Evolutionary conservation across 2,329 filamentous ascomycete species (phyloP), one percentile per base, ranked within the genome.

Genomic region (Botrytis hyacinthi): DNA sequence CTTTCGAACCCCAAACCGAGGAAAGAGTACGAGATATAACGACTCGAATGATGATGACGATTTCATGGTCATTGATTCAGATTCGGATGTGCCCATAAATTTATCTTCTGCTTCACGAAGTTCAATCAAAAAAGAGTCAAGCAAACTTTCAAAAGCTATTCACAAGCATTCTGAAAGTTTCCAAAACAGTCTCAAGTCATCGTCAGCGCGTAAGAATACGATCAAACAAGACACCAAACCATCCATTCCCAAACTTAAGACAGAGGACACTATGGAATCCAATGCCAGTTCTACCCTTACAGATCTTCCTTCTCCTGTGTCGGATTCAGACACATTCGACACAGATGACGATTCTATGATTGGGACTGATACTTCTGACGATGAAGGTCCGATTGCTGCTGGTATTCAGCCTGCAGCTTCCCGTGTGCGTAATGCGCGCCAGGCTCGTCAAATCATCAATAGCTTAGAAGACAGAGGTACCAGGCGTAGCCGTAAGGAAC

Each of bases 401-500:
- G 32, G 1, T 9, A 18, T 20, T 7, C 57, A 42, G 10, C 14
- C 35, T 68, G 37, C 57, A 54, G 20, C 71, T 51, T 18, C 42
- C 71, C 22, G 6, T 40, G 40, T 54, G 40, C 14, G n/a, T 54
- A 65, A 32, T 48, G 46, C 46, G 51, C 20, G 48, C 18, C 70
- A 74, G n/a, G 74, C 70, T 44, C 72, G 74, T n/a, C 70, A 68
- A 22, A 71, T 67, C 14, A 72, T 77, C 54, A 76, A 75, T 46
- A 14, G 61, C 10, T n/a, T 72, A 32, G 76, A 76, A 60, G 61
- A 85, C 82, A 32, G 83, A 79, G 7, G 84, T 79, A 75, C 46
- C 37, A 78, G 79, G 70, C 78, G 83, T 57, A 77, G 78, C 44
- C 80, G 80, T 76, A 83, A 79, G 48, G 85, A 93, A 82, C 89